These are phyloP conservation scores for Mortierella sp. DNA, from an alignment of 371 early-diverging fungal species.

Conservation along the genomic window DNA sequence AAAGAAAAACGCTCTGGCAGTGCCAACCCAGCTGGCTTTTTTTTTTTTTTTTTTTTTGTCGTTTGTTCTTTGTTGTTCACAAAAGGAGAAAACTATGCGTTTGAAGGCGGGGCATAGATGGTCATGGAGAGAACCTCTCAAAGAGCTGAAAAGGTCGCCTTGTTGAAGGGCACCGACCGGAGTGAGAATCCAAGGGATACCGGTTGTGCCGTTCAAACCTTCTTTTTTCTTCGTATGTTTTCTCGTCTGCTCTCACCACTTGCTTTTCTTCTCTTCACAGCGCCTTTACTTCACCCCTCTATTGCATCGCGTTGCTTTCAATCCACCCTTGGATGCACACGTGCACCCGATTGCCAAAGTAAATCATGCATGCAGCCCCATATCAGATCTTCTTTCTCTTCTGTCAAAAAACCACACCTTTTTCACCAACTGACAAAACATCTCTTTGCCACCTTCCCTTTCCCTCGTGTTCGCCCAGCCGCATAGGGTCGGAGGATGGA, in stretches of 20 bases:
- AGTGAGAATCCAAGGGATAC: not conserved
- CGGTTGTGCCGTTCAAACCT: not conserved
- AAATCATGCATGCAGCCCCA: not conserved
- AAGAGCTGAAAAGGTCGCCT: not conserved
- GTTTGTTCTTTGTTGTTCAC: not conserved
- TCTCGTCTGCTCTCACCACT: not conserved
- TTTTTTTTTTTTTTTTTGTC: not conserved
- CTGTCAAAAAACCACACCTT: not conserved
- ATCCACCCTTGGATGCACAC: not conserved
- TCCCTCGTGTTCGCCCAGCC: not conserved
- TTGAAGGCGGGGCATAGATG: not conserved
- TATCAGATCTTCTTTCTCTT: not conserved
- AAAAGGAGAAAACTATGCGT: not conserved
- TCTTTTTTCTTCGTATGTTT: not conserved
- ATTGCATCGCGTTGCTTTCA: not conserved
- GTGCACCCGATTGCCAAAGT: not conserved
- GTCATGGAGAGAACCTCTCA: not conserved
- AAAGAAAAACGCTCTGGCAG: not conserved
- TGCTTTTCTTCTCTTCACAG: not conserved
- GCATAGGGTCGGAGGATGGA: too few species aligned
- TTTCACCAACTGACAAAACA: too few species aligned
- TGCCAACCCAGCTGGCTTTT: not conserved
- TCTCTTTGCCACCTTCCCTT: not conserved
- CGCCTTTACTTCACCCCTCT: not conserved
- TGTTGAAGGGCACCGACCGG: not conserved